Evolutionary conservation across 2,329 filamentous ascomycete genomes (phyloP).

Genomic region (Cladophialophora psammophila): DNA sequence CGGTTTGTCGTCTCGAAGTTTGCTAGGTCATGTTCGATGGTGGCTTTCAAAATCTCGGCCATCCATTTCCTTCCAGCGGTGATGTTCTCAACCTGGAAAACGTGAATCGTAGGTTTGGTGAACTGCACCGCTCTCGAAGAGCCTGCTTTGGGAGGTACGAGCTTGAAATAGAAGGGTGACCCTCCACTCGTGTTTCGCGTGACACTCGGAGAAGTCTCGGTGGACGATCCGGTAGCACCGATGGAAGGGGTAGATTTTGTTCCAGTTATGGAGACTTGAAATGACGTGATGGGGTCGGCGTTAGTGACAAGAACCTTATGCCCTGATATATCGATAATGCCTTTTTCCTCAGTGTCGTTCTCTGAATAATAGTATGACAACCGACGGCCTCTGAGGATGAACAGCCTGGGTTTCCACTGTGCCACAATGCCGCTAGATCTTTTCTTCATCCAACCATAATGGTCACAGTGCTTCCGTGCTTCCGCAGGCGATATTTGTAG

Average conservation of each 20-base stretch:
- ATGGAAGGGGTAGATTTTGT: constrained; percentile 55
- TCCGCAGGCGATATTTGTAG: constrained; percentile 81
- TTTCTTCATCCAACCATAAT: constrained; percentile 99
- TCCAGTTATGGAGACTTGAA: constrained; percentile 91
- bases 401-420: constrained; percentile 96
- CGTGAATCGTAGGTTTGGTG: constrained; percentile 95
- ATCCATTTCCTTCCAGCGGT: constrained; percentile 93
- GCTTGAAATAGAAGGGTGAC: constrained; percentile 95
- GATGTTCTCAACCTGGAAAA: constrained; percentile 93
- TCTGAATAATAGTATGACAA: constrained; percentile 97
- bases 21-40: constrained; percentile 86
- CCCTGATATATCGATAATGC: constrained; percentile 95
- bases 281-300: constrained; percentile 84
- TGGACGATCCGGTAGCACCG: constrained; percentile 46
- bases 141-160: constrained; percentile 86
- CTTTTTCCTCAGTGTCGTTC: constrained; percentile 89
- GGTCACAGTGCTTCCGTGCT: constrained; percentile 86
- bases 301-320: constrained; percentile 96
- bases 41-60: constrained; percentile 98
- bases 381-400: constrained; percentile 88
- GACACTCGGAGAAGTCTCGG: constrained; percentile 43
- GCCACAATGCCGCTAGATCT: constrained; percentile 95
- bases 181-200: constrained; percentile 55
- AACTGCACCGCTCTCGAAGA: constrained; percentile 93
- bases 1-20: constrained; percentile 85